phyloP scores from a whole-genome alignment of 2,329 filamentous ascomycete genomes.

The Colletotrichum sp. region DNA sequence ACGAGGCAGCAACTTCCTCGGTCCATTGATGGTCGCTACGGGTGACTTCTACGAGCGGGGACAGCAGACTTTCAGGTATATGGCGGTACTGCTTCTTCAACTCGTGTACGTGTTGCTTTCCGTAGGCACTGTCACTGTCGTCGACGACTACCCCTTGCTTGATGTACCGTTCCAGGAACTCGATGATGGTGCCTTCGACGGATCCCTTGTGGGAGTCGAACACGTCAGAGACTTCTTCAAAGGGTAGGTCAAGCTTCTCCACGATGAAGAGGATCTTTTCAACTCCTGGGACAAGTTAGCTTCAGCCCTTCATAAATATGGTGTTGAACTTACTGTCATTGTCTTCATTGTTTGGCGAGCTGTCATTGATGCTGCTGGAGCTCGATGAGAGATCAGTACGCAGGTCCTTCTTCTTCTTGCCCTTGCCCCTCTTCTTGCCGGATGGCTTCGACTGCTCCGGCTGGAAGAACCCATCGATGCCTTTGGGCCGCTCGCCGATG shows the following conservation, averaged over 20 bases:
- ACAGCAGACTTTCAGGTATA: constrained; percentile 48
- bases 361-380: constrained; percentile 14
- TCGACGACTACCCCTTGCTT: constrained; percentile 30
- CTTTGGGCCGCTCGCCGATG: constrained; percentile 66
- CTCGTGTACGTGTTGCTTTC: constrained; percentile 34
- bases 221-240: constrained; percentile 43
- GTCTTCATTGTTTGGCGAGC: neutral
- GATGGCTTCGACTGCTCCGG: constrained; percentile 50
- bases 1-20: constrained; percentile 44
- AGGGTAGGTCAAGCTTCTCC: constrained; percentile 45
- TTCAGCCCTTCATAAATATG: neutral
- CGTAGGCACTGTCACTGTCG: constrained; percentile 30
- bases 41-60: constrained; percentile 46
- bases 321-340: neutral
- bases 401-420: constrained; percentile 35
- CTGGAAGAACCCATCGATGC: constrained; percentile 82
- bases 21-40: constrained; percentile 29
- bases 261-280: constrained; percentile 50
- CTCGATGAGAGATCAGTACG: constrained; percentile 12
- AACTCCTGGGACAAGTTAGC: constrained; percentile 27
- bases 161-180: constrained; percentile 49
- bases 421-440: constrained; percentile 32
- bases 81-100: constrained; percentile 44
- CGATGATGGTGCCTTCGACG: constrained; percentile 42
- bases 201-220: constrained; percentile 45